Percentiles rank a stretch among this genome's conserved stretches.
Evolutionary conservation across 768 basidiomycete genomes (phyloP).

Genomic region (Udeniomyces megalosporus): DNA sequence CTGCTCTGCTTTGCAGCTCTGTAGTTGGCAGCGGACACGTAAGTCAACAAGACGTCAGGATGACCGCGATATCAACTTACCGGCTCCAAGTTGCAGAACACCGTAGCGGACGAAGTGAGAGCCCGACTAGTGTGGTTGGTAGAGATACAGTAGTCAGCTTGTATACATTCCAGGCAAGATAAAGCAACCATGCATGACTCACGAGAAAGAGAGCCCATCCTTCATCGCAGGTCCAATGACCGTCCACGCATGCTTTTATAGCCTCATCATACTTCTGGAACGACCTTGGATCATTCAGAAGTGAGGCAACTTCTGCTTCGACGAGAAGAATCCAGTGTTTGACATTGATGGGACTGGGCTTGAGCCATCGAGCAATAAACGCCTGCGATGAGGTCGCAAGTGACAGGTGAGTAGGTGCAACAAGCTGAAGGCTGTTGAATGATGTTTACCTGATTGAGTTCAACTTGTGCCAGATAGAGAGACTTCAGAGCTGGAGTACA

Average conservation of each 20-base stretch:
- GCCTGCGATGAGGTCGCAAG: too few species aligned
- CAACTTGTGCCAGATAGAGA: conserved; percentile 42
- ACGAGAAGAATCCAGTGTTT: conserved; percentile 54
- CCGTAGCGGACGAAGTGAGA: conserved; percentile 47
- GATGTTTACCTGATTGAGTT: conserved; percentile 45
- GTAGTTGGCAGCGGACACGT: too few species aligned
- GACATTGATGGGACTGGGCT: conserved; percentile 51
- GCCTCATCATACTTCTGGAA: conserved; percentile 54
- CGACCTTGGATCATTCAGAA: conserved; percentile 42
- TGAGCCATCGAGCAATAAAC: conserved; percentile 63
- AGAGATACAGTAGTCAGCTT: too few species aligned
- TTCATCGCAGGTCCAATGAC: conserved; percentile 58
- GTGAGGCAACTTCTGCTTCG: conserved; percentile 52
- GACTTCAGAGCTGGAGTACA: conserved; percentile 29
- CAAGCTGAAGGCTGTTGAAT: conserved; percentile 44
- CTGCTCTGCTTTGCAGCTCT: conserved; percentile 51
- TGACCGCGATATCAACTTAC: too few species aligned
- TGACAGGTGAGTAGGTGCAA: too few species aligned
- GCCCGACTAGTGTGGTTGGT: too few species aligned
- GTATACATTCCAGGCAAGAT: too few species aligned
- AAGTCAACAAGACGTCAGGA: too few species aligned
- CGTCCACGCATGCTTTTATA: conserved; percentile 45
- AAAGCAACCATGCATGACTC: too few species aligned
- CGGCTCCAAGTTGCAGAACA: conserved; percentile 41
- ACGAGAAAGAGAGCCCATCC: conserved; percentile 50